Evolutionary conservation across 371 early-diverging fungal species (phyloP), one percentile per base, ranked within the genome.

Genomic region (Actinomucor elegans): DNA sequence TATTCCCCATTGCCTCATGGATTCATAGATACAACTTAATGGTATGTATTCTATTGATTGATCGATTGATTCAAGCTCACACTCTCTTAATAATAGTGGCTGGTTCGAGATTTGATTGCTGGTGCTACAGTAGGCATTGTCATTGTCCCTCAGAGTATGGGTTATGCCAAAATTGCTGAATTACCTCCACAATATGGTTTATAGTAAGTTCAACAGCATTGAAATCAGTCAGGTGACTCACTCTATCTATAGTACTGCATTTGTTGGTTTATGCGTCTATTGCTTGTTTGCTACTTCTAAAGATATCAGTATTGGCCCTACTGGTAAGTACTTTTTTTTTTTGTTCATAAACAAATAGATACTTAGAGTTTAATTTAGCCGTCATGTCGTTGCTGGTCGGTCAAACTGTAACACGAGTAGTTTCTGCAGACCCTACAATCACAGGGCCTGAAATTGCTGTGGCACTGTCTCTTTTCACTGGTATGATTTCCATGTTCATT

Each of bases 231-330:
- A 45, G 29, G 12, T 11, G 33, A 26, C 17, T n/a, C 14, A 31
- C 4, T 47, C 12, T 27, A 10, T 29, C 14, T 18, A 14, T 59
- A 73, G 73, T 33, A 70, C 74, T 52, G 74, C 70, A 11, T 90
- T 93, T 59, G 79, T 92, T 36, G 93, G 94, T 43, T 76, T 86
- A 9, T 68, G 88, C 33, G 61, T 91, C 21, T 95, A 94, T 64
- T 80, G 77, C 45, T 64, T 92, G 24, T 88, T 93, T 65, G 92
- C 88, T 29, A 92, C 93, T 0, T 87, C 90, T 31, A 90, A 90
- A 59, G 94, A 92, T 59, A 89, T 92, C 21, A 89, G 89, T 20
- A 88, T 93, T 48, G 94, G 96, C 14, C 91, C 94, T 0, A 90
- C 92, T 27, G 75, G 70, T 74, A 60, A 53, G 24, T 20, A 9